phyloP scores from a whole-genome alignment of 179 eudicot genomes.

The Amaranthus tricolor region DNA sequence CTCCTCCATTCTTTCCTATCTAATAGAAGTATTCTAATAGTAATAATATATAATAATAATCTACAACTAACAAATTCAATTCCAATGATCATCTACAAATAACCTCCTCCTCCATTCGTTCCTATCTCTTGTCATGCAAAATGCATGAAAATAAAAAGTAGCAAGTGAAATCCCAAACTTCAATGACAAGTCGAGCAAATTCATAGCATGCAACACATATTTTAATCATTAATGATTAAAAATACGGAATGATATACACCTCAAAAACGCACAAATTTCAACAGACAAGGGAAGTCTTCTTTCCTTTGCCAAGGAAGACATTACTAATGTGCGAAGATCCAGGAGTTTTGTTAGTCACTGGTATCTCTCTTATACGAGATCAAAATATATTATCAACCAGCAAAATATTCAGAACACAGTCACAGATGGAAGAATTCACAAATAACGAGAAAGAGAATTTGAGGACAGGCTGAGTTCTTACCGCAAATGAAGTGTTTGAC shows the following conservation, averaged over 20 bases:
- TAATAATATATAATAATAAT: too few species aligned
- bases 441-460: neutral
- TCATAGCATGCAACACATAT: neutral
- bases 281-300: neutral
- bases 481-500: slow-evolving; percentile 69
- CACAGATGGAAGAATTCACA: neutral
- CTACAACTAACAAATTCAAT: too few species aligned
- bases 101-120: too few species aligned
- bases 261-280: neutral
- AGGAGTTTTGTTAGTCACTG: neutral
- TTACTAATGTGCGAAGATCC: neutral
- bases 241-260: neutral
- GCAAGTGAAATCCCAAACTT: neutral
- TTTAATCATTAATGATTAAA: neutral
- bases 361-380: neutral
- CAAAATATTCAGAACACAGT: neutral
- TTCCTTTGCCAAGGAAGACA: neutral
- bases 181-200: neutral
- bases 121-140: too few species aligned
- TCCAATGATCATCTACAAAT: too few species aligned
- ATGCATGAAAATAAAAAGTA: too few species aligned
- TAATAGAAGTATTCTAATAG: too few species aligned
- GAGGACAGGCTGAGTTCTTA: slow-evolving; percentile 30
- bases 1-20: too few species aligned
- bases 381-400: neutral